Percentiles rank a stretch among this genome's conserved stretches.
Evolutionary conservation across 2,329 filamentous ascomycete species (phyloP).

Genomic region (Hypoxylon sp.): DNA sequence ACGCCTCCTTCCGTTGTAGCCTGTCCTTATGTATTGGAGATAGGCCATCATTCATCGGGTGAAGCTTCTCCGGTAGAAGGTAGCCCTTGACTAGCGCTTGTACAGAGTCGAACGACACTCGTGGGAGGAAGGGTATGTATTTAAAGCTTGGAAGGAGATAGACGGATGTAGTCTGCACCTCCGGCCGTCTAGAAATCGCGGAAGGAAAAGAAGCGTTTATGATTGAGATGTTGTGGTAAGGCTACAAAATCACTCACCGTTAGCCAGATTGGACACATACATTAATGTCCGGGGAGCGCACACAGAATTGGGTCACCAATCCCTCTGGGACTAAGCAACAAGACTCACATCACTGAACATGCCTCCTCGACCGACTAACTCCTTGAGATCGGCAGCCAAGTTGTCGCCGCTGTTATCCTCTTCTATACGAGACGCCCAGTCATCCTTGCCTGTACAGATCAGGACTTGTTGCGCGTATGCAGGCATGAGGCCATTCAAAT

Average conservation of each 20-base stretch:
- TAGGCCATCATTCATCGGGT: conserved; percentile 72
- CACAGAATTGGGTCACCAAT: conserved; percentile 8
- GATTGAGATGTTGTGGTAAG: conserved; percentile 84
- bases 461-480: conserved; percentile 86
- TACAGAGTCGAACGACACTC: conserved; percentile 69
- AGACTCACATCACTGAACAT: conserved; percentile 75
- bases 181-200: conserved; percentile 61
- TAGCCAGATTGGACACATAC: conserved; percentile 41
- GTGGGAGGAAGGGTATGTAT: conserved; percentile 80
- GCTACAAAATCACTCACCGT: conserved; percentile 67
- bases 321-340: conserved; percentile 1
- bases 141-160: conserved; percentile 88
- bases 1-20: conserved; percentile 66
- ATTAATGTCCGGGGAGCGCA: background rate
- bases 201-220: conserved; percentile 82
- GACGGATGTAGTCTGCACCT: conserved; percentile 72
- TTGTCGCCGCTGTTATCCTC: conserved; percentile 79
- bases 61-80: conserved; percentile 74
- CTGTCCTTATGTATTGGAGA: conserved; percentile 71
- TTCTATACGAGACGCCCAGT: conserved; percentile 89
- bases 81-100: conserved; percentile 75
- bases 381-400: conserved; percentile 80
- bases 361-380: conserved; percentile 76
- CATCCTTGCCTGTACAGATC: conserved; percentile 82
- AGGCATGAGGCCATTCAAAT: conserved; percentile 82